Evolutionary conservation across 352 stramenopile genomes (phyloP).

Genomic region (Albugo candida): DNA sequence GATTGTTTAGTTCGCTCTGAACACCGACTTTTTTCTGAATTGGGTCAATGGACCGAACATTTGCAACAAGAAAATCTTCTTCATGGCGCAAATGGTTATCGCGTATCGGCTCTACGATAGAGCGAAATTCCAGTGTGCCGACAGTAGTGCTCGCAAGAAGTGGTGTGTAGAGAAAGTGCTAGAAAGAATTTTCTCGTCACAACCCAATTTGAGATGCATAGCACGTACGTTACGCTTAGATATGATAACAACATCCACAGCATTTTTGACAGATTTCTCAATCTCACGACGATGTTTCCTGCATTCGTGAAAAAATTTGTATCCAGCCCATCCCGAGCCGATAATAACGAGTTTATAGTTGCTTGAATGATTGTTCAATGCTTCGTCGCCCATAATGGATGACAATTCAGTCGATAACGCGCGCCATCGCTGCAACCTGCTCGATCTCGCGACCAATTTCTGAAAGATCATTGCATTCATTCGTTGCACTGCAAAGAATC

Average conservation of each 20-base stretch:
- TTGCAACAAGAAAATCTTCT: conserved; percentile 52
- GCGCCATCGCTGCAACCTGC: no score
- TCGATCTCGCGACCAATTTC: no score
- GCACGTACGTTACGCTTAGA: conserved; percentile 55
- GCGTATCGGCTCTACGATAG: conserved; percentile 91
- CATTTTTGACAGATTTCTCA: conserved; percentile 26
- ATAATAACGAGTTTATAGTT: conserved; percentile 66
- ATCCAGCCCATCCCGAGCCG: conserved; percentile 59
- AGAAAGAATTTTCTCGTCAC: conserved; percentile 2
- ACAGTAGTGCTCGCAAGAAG: conserved; percentile 89
- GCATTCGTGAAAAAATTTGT: conserved; percentile 55
- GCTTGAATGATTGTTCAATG: not conserved
- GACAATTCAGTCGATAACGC: no score
- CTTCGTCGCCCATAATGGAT: no score
- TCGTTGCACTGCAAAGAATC: no score
- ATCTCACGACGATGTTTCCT: conserved; percentile 61
- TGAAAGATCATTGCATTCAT: no score
- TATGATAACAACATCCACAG: conserved; percentile 39
- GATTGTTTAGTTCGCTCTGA: conserved; percentile 30
- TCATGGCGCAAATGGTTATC: conserved; percentile 56
- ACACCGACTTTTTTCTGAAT: conserved; percentile 57
- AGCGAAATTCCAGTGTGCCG: conserved; percentile 92
- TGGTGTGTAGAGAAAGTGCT: conserved; percentile 97
- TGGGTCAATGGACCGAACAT: conserved; percentile 54
- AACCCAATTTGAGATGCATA: not conserved